These are phyloP conservation scores for Glebionis coronaria DNA, from an alignment of 129 eudicot genomes.

Conservation along the genomic window DNA sequence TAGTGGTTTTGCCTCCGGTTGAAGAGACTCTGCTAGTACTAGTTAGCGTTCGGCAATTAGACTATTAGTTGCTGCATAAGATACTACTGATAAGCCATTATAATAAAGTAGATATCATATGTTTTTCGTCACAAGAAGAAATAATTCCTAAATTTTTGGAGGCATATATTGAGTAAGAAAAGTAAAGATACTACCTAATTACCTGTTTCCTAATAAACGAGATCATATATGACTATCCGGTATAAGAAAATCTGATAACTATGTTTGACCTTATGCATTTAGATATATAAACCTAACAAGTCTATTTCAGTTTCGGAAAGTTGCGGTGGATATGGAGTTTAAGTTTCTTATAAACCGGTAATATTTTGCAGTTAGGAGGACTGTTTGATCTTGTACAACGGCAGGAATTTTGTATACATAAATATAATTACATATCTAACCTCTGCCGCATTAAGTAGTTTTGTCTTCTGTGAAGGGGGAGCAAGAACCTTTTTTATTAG, in stretches of 20 bases:
- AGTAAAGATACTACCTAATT: background rate
- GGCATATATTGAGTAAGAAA: background rate
- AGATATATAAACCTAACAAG: no score
- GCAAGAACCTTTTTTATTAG: conserved; percentile 81
- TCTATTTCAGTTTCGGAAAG: no score
- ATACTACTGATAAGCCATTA: background rate
- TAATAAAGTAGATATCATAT: no score
- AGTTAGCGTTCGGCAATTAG: no score
- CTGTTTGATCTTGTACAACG: background rate
- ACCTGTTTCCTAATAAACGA: background rate
- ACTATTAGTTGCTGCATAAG: background rate
- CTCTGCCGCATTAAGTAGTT: conserved; percentile 75
- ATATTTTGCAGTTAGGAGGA: background rate
- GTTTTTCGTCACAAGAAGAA: no score
- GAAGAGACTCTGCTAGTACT: no score
- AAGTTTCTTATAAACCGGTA: background rate
- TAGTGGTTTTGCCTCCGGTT: background rate
- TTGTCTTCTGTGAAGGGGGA: conserved; percentile 83
- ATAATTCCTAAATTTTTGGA: background rate
- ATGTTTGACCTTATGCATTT: background rate
- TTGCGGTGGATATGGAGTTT: background rate
- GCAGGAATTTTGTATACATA: background rate
- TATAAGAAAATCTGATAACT: background rate
- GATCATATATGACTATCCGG: background rate
- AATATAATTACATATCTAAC: conserved; percentile 32